Percentiles rank a stretch among this genome's conserved stretches.
Conservation (phyloP, 441 rosid species). For the Syzygium malaccense region DNA sequence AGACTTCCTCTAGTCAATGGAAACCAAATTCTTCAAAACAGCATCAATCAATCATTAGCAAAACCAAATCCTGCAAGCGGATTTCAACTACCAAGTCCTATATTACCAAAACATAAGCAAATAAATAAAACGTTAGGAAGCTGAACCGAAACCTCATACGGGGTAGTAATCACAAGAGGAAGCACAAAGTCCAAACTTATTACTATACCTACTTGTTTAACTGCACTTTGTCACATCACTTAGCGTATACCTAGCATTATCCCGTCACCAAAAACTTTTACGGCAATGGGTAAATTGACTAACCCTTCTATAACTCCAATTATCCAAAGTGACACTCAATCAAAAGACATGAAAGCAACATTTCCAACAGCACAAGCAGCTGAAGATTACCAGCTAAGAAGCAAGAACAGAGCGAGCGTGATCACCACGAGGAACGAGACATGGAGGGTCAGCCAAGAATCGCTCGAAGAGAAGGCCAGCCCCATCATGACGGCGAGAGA, state of each 20-base stretch:
- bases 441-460: constrained; percentile 59
- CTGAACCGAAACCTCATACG: background rate
- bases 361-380: background rate
- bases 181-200: background rate
- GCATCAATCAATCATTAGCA: background rate
- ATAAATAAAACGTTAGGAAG: background rate
- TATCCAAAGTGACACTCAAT: background rate
- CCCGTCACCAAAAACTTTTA: background rate
- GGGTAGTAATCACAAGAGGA: background rate
- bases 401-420: constrained; percentile 62
- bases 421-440: constrained; percentile 67
- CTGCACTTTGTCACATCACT: background rate
- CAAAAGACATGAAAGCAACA: background rate
- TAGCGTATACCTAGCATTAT: background rate
- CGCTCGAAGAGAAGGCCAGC: constrained; percentile 73
- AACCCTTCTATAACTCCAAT: background rate
- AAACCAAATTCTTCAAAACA: background rate
- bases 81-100: background rate
- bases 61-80: background rate
- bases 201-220: background rate
- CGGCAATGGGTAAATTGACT: background rate
- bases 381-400: constrained; percentile 61
- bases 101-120: background rate
- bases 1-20: background rate
- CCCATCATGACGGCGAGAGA: constrained; percentile 71